phyloP scores from a whole-genome alignment of 2,329 filamentous ascomycete species.

The Grosmannia huntii region DNA sequence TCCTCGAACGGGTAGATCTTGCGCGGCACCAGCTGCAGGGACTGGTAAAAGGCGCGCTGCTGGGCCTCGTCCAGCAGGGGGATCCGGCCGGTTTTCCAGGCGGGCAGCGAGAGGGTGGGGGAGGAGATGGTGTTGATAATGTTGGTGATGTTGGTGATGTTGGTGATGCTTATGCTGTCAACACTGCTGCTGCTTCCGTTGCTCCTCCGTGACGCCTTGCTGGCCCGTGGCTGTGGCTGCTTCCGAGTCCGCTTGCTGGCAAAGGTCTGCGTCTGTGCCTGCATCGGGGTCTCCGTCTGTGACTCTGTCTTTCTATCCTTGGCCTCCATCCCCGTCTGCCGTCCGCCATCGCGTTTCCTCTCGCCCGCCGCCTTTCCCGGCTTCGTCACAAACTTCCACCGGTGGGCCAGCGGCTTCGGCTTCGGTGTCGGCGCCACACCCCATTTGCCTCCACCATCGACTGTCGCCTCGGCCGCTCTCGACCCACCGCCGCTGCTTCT shows the following conservation, averaged over 20 bases:
- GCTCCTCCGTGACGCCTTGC: neutral
- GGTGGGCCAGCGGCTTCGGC: constrained; percentile 10
- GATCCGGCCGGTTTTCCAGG: constrained; percentile 9
- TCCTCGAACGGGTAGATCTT: constrained; percentile 22
- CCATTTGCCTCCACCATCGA: too few species aligned
- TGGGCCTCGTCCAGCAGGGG: constrained; percentile 14
- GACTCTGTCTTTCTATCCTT: neutral
- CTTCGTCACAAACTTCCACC: constrained; percentile 17
- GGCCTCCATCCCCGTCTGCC: neutral
- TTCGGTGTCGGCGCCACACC: too few species aligned
- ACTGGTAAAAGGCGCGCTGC: constrained; percentile 17
- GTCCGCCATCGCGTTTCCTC: neutral
- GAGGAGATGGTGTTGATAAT: neutral
- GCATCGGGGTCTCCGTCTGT: too few species aligned
- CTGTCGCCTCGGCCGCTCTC: constrained; percentile 8
- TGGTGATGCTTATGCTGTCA: neutral
- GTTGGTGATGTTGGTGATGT: neutral
- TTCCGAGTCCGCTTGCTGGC: neutral
- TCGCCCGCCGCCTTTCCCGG: neutral
- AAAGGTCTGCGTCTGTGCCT: neutral
- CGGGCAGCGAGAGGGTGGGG: constrained; percentile 6
- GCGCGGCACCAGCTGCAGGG: constrained; percentile 16
- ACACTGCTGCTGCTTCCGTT: neutral
- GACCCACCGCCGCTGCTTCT: neutral
- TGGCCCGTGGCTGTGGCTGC: neutral